These are phyloP conservation scores for Lepidopterella palustris DNA, from an alignment of 495 filamentous ascomycete species.

Conservation along the genomic window DNA sequence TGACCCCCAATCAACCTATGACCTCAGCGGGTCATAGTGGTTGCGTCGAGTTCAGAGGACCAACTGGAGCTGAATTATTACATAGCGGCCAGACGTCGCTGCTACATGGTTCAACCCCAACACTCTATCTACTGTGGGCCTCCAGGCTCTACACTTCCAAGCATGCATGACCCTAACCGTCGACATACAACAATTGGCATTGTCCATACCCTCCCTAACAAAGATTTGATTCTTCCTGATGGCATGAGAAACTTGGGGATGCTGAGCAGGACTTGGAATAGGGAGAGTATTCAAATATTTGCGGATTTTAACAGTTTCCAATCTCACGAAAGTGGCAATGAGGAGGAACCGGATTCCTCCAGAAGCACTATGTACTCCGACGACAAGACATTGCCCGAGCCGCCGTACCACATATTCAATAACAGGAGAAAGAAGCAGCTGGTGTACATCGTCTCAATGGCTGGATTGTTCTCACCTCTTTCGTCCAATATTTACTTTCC, in stretches of 20 bases:
- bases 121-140: neutral
- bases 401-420: slow-evolving; percentile 33
- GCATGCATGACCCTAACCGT: neutral
- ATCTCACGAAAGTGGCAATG: neutral
- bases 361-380: neutral
- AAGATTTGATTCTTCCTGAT: neutral
- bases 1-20: too few species aligned
- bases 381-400: neutral
- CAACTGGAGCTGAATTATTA: too few species aligned
- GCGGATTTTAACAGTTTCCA: neutral
- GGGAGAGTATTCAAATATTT: neutral
- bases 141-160: neutral
- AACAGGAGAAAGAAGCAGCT: slow-evolving; percentile 34
- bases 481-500: slow-evolving; percentile 39
- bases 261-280: neutral
- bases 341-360: neutral
- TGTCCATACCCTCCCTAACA: neutral
- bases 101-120: too few species aligned
- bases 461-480: slow-evolving; percentile 40
- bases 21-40: too few species aligned
- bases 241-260: neutral
- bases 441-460: slow-evolving; percentile 37
- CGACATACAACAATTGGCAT: neutral
- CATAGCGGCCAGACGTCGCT: too few species aligned
- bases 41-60: too few species aligned